Conservation (phyloP, 140 eudicot genomes). For the Senecio squalidus region DNA sequence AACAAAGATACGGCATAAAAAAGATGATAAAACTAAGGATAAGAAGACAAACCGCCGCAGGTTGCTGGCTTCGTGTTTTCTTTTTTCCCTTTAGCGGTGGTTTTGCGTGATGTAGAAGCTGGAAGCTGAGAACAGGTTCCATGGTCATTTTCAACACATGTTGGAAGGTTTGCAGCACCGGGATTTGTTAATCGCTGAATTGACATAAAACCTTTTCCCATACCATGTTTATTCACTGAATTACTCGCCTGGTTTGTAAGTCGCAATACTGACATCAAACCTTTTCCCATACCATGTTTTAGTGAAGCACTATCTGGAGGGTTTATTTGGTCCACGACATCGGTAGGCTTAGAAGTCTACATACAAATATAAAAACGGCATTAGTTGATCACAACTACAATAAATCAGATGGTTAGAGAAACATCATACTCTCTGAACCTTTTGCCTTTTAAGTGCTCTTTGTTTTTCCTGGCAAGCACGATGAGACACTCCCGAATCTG, state of each 20-base stretch:
- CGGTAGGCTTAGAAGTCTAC: slow-evolving; percentile 41
- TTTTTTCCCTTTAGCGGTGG: slow-evolving; percentile 37
- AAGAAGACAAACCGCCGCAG: slow-evolving; percentile 38
- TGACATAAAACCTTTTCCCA: slow-evolving; percentile 90
- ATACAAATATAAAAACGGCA: neutral
- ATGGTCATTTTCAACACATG: slow-evolving; percentile 27
- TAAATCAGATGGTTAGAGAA: neutral
- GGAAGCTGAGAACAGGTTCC: slow-evolving; percentile 23
- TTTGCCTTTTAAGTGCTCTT: slow-evolving; percentile 49
- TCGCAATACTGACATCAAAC: slow-evolving; percentile 62
- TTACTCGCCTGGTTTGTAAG: slow-evolving; percentile 26
- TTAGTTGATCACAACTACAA: slow-evolving; percentile 4
- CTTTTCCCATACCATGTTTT: slow-evolving; percentile 91
- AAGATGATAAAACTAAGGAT: neutral
- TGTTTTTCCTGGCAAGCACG: slow-evolving; percentile 51
- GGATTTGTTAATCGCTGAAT: slow-evolving; percentile 40
- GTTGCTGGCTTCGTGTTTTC: slow-evolving; percentile 43
- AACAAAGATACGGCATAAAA: slow-evolving; percentile 8
- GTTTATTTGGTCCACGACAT: slow-evolving; percentile 29
- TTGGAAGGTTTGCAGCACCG: slow-evolving; percentile 31
- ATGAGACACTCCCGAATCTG: slow-evolving; percentile 42
- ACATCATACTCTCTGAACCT: slow-evolving; percentile 39
- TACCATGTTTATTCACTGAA: slow-evolving; percentile 57
- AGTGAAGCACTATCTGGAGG: slow-evolving; percentile 28
- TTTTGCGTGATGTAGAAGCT: slow-evolving; percentile 26